A percentile compares a stretch with the other conserved stretches of the same genome.
phyloP scores from a whole-genome alignment of 352 stramenopile genomes.

The Elongisporangium undulatum region DNA sequence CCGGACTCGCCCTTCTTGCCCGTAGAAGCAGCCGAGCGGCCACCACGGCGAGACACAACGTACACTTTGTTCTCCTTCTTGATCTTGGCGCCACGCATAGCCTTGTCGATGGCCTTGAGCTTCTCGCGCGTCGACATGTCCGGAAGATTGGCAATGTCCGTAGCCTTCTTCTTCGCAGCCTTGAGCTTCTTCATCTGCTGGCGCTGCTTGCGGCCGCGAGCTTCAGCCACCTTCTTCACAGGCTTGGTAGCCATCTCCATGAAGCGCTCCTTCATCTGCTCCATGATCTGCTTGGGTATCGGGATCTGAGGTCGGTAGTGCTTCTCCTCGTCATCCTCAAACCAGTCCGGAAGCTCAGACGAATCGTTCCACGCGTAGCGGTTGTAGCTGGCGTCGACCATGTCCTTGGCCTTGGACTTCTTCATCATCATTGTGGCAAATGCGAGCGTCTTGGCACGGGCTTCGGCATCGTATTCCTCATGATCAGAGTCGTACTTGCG shows the following conservation, averaged over 20 bases:
- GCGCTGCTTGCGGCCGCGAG: constrained; percentile 94
- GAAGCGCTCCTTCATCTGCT: constrained; percentile 97
- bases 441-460: constrained; percentile 95
- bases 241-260: constrained; percentile 95
- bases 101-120: constrained; percentile 97
- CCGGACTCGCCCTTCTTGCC: constrained; percentile 78
- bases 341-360: constrained; percentile 96
- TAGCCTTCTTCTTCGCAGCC: constrained; percentile 97
- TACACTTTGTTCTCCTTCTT: constrained; percentile 96
- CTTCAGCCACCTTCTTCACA: constrained; percentile 99
- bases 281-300: constrained; percentile 94
- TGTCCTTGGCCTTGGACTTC: constrained; percentile 95
- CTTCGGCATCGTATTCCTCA: constrained; percentile 97
- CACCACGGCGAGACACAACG: constrained; percentile 88
- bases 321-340: constrained; percentile 93
- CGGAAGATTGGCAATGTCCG: constrained; percentile 92
- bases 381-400: constrained; percentile 99
- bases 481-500: constrained; percentile 95
- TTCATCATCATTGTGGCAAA: constrained; percentile 98
- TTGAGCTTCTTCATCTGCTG: constrained; percentile 93
- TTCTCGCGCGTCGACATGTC: constrained; percentile 98
- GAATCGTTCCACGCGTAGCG: constrained; percentile 99
- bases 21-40: constrained; percentile 40
- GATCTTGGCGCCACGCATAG: constrained; percentile 90
- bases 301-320: constrained; percentile 98